Evolutionary conservation across 2,329 filamentous ascomycete genomes (phyloP).

Genomic region (Huntiella abstrusa): DNA sequence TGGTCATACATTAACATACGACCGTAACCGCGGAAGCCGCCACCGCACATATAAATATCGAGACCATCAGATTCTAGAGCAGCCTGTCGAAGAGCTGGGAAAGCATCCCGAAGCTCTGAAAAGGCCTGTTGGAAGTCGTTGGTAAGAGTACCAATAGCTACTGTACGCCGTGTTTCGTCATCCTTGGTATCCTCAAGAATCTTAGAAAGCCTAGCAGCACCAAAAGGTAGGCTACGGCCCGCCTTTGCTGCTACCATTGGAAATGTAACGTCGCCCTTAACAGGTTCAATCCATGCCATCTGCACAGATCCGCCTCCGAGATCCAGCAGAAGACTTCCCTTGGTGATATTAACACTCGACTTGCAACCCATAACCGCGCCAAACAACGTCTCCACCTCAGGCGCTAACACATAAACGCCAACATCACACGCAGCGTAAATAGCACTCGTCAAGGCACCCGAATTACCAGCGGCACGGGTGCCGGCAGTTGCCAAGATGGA

Average conservation of each 20-base stretch:
- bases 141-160: constrained; percentile 36
- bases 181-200: constrained; percentile 23
- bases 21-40: constrained; percentile 79
- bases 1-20: constrained; percentile 63
- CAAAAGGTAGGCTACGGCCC: constrained; percentile 41
- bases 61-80: constrained; percentile 23
- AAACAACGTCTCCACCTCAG: constrained; percentile 64
- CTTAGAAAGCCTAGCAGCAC: constrained; percentile 36
- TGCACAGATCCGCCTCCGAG: constrained; percentile 56
- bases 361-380: constrained; percentile 64
- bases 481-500: constrained; percentile 76
- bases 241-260: constrained; percentile 33
- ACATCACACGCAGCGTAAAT: constrained; percentile 49
- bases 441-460: constrained; percentile 42
- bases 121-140: constrained; percentile 42
- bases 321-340: constrained; percentile 55
- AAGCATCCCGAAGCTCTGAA: constrained; percentile 27
- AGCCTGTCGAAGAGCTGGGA: constrained; percentile 27
- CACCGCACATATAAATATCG: constrained; percentile 70
- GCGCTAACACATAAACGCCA: constrained; percentile 52
- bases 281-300: constrained; percentile 43
- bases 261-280: constrained; percentile 21
- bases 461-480: constrained; percentile 63
- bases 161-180: constrained; percentile 22
- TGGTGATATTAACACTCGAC: constrained; percentile 48